Evolutionary conservation across 2,329 filamentous ascomycete genomes (phyloP).

Genomic region (Xylariomycetidae sp.): DNA sequence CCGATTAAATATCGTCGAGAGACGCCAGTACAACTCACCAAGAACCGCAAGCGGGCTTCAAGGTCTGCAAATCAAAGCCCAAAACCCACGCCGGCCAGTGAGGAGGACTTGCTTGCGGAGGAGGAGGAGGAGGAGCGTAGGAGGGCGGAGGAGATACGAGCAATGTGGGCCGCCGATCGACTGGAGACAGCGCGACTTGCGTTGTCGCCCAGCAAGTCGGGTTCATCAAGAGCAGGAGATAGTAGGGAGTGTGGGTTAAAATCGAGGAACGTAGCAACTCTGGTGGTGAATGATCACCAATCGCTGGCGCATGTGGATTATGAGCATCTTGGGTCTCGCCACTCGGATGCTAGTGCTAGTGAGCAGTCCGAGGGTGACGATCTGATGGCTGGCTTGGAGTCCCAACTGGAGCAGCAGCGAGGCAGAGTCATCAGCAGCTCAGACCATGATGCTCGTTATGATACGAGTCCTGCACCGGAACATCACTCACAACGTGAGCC

Average conservation of each 20-base stretch:
- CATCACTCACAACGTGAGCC: no score
- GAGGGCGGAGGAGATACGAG: constrained; percentile 25
- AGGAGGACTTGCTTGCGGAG: constrained; percentile 20
- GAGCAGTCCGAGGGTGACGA: constrained; percentile 15
- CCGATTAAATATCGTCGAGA: constrained; percentile 4
- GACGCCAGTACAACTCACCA: constrained; percentile 4
- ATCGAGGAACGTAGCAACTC: not conserved
- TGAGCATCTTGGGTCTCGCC: no score
- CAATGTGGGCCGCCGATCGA: constrained; percentile 29
- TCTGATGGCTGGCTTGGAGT: constrained; percentile 22
- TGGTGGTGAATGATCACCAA: not conserved
- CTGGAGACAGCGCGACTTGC: constrained; percentile 19
- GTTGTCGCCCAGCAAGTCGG: constrained; percentile 17
- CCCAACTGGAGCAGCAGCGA: constrained; percentile 19
- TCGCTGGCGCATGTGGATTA: constrained; percentile 3
- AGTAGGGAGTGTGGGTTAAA: not conserved
- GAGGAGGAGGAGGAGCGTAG: constrained; percentile 24
- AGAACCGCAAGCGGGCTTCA: constrained; percentile 6
- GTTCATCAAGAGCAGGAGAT: constrained; percentile 3
- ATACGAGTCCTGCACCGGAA: no score
- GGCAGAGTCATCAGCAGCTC: no score
- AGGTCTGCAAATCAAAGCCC: no score
- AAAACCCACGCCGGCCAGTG: constrained; percentile 12
- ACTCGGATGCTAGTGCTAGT: no score
- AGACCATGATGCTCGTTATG: no score